Percentiles rank a stretch among this genome's conserved stretches.
phyloP scores from a whole-genome alignment of 1,139 yeast genomes.

The Zygosaccharomyces sapae region DNA sequence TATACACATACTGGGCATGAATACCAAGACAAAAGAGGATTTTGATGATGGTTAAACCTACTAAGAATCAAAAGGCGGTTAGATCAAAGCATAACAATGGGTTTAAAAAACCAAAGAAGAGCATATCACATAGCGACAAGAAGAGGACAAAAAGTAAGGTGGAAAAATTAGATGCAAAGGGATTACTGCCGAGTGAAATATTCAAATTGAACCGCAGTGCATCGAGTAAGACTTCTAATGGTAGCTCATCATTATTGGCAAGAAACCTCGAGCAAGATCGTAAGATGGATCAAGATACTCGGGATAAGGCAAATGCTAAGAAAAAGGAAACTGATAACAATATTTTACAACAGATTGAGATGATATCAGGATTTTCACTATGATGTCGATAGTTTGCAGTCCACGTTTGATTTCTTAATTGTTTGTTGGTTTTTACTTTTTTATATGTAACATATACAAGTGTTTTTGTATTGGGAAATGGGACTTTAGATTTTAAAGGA shows the following conservation, averaged over 20 bases:
- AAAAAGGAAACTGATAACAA: slow-evolving; percentile 49
- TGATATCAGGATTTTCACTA: slow-evolving; percentile 51
- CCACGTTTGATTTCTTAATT: background rate
- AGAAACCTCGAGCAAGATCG: slow-evolving; percentile 38
- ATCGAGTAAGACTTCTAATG: background rate
- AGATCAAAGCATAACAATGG: slow-evolving; percentile 4
- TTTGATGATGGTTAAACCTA: slow-evolving; percentile 1
- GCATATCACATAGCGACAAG: slow-evolving; percentile 21
- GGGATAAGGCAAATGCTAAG: slow-evolving; percentile 40
- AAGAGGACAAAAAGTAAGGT: slow-evolving; percentile 28
- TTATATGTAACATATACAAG: slow-evolving; percentile 15
- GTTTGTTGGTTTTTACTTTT: slow-evolving; percentile 3
- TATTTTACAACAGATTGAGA: slow-evolving; percentile 54
- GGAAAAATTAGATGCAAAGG: slow-evolving; percentile 27
- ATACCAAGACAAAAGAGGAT: too few species aligned
- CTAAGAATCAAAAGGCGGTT: background rate
- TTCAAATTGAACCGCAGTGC: slow-evolving; percentile 24
- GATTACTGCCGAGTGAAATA: slow-evolving; percentile 14
- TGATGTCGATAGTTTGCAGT: slow-evolving; percentile 7
- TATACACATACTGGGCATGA: background rate
- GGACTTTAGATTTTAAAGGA: slow-evolving; percentile 9
- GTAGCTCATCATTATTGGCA: slow-evolving; percentile 31
- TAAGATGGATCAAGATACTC: slow-evolving; percentile 44
- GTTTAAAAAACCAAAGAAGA: slow-evolving; percentile 16
- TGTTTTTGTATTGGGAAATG: slow-evolving; percentile 2